phyloP scores from a whole-genome alignment of 257 asterid genomes.

The Hygrophila difformis region DNA sequence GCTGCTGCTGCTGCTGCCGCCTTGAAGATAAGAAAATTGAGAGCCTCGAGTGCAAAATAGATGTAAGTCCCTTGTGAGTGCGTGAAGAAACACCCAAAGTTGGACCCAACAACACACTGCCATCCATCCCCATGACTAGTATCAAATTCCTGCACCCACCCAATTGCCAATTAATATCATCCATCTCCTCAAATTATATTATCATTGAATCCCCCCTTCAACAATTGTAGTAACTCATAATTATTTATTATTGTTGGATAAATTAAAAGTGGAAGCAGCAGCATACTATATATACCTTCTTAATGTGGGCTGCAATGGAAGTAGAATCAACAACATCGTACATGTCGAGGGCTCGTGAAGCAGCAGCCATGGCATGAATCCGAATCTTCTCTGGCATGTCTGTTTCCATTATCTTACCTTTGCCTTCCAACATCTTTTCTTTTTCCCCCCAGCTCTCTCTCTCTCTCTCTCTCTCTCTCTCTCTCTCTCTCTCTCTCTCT shows the following conservation, averaged over 20 bases:
- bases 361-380: constrained; percentile 52
- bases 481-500: no score
- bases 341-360: constrained; percentile 61
- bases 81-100: no score
- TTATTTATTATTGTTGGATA: no score
- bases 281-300: constrained; percentile 13
- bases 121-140: constrained; percentile 24
- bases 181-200: no score
- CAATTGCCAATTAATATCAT: no score
- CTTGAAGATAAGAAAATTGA: constrained; percentile 22
- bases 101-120: constrained; percentile 27
- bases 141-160: constrained; percentile 33
- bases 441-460: no score
- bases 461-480: no score
- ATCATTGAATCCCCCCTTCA: no score
- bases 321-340: constrained; percentile 50
- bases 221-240: no score
- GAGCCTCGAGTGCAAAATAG: constrained; percentile 14
- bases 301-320: constrained; percentile 27
- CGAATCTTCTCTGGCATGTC: constrained; percentile 68
- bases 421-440: constrained; percentile 25
- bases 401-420: constrained; percentile 17
- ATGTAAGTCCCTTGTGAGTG: constrained; percentile 20
- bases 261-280: no score
- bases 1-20: no score